These are phyloP conservation scores for Mycena vitilis DNA, from an alignment of 768 basidiomycete species.

Conservation along the genomic window DNA sequence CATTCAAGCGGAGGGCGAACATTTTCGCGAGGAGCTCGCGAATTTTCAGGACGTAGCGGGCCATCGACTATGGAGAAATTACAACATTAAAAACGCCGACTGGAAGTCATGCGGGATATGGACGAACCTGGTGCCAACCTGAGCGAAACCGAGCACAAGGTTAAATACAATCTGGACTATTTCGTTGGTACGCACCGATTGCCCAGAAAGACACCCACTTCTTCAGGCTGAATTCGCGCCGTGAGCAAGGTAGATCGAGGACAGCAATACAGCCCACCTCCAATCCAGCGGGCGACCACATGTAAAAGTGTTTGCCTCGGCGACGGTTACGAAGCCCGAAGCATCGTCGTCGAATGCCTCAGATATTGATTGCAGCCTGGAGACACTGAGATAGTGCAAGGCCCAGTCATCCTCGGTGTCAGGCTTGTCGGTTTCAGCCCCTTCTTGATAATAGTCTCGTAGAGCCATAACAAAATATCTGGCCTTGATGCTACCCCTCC, in stretches of 20 bases:
- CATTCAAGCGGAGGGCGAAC: slow-evolving; percentile 30
- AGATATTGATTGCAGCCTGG: slow-evolving; percentile 44
- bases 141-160: neutral
- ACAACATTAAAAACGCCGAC: neutral
- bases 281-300: slow-evolving; percentile 44
- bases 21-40: slow-evolving; percentile 34
- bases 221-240: slow-evolving; percentile 35
- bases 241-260: neutral
- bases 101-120: neutral
- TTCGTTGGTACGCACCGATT: slow-evolving; percentile 38
- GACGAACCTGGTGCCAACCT: slow-evolving; percentile 32
- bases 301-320: slow-evolving; percentile 48
- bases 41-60: slow-evolving; percentile 31
- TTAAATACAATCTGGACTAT: neutral
- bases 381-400: slow-evolving; percentile 43
- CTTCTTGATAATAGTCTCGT: slow-evolving; percentile 48
- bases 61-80: slow-evolving; percentile 22
- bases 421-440: neutral
- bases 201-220: slow-evolving; percentile 51
- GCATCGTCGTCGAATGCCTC: slow-evolving; percentile 53
- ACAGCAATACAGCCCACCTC: slow-evolving; percentile 29
- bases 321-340: slow-evolving; percentile 46
- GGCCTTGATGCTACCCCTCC: slow-evolving; percentile 51
- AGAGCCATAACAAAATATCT: slow-evolving; percentile 50
- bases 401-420: slow-evolving; percentile 46